These are phyloP conservation scores for Periconia macrospinosa DNA, from an alignment of 2,329 filamentous ascomycete genomes.

Conservation along the genomic window DNA sequence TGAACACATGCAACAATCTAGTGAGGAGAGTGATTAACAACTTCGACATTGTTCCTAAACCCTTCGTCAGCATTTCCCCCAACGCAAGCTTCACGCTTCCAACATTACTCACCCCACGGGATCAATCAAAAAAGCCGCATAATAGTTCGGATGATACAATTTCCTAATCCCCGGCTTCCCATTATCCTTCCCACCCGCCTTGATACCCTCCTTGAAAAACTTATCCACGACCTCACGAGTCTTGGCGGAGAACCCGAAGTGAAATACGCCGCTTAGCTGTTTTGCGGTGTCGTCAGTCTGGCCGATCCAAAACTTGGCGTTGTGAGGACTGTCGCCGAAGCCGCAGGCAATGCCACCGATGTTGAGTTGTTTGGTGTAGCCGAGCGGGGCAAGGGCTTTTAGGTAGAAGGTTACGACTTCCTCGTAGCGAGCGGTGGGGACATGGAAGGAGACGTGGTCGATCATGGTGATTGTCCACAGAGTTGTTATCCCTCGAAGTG, in stretches of 20 bases:
- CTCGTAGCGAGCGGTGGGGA: slow-evolving; percentile 18
- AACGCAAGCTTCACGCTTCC: not conserved
- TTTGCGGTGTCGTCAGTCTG: slow-evolving; percentile 5
- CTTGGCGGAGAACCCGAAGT: slow-evolving; percentile 24
- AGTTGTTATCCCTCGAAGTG: too few relatives aligned
- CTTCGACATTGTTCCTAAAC: slow-evolving; percentile 24
- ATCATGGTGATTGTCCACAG: slow-evolving; percentile 49
- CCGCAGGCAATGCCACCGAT: slow-evolving; percentile 16
- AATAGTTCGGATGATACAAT: slow-evolving; percentile 30
- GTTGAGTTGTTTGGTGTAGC: slow-evolving; percentile 26
- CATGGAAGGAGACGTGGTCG: slow-evolving; percentile 24
- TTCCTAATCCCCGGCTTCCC: slow-evolving; percentile 25
- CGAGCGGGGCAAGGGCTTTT: slow-evolving; percentile 27
- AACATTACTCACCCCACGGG: slow-evolving; percentile 22
- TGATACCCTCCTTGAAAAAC: slow-evolving; percentile 24
- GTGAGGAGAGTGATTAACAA: slow-evolving; percentile 17
- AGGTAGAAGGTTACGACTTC: slow-evolving; percentile 25
- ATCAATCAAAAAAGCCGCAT: slow-evolving; percentile 30
- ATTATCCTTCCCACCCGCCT: slow-evolving; percentile 28
- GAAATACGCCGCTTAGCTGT: slow-evolving; percentile 5
- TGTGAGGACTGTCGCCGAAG: slow-evolving; percentile 14
- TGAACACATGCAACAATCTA: too few relatives aligned
- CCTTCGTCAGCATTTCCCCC: slow-evolving; percentile 1
- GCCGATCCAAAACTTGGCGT: slow-evolving; percentile 20
- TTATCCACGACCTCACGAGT: slow-evolving; percentile 18